Percentiles rank a stretch among this genome's conserved stretches.
Evolutionary conservation across 2,329 filamentous ascomycete genomes (phyloP).

Genomic region (Chaetomium sp.): DNA sequence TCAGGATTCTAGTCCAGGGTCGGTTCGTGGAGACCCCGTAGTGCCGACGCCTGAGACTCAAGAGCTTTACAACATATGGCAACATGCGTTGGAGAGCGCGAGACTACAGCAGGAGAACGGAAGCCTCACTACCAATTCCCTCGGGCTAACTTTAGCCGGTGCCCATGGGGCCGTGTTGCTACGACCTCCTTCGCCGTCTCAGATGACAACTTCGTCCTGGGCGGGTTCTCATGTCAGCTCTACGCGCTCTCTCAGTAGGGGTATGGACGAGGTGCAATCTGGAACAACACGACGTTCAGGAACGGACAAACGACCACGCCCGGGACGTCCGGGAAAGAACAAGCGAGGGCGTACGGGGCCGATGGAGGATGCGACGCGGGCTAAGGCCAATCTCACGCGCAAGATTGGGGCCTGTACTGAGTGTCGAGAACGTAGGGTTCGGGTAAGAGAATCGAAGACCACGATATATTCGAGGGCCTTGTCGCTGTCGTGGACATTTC

Average conservation of each 20-base stretch:
- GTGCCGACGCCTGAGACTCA: slow-evolving; percentile 16
- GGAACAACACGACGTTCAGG: neutral
- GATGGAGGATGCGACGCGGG: slow-evolving; percentile 8
- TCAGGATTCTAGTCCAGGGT: neutral
- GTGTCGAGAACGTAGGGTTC: slow-evolving; percentile 21
- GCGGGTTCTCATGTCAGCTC: slow-evolving; percentile 15
- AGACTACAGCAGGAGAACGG: slow-evolving; percentile 10
- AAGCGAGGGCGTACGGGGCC: slow-evolving; percentile 14
- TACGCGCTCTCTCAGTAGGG: slow-evolving; percentile 9
- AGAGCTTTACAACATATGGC: slow-evolving; percentile 19
- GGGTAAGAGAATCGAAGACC: slow-evolving; percentile 9
- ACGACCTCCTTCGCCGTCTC: slow-evolving; percentile 8
- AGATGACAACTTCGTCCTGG: slow-evolving; percentile 14
- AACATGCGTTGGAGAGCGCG: neutral
- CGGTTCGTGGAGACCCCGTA: neutral
- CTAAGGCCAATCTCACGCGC: slow-evolving; percentile 21
- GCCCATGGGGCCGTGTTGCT: neutral
- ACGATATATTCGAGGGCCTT: neutral
- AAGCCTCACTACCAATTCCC: neutral
- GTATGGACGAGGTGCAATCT: slow-evolving; percentile 1
- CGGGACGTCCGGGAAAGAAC: neutral
- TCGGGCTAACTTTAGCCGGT: neutral
- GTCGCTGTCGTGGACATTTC: neutral
- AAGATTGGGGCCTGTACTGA: slow-evolving; percentile 20
- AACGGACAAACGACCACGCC: slow-evolving; percentile 6